Conservation (phyloP, 495 filamentous ascomycete species). For the Delitschia confertaspora region DNA sequence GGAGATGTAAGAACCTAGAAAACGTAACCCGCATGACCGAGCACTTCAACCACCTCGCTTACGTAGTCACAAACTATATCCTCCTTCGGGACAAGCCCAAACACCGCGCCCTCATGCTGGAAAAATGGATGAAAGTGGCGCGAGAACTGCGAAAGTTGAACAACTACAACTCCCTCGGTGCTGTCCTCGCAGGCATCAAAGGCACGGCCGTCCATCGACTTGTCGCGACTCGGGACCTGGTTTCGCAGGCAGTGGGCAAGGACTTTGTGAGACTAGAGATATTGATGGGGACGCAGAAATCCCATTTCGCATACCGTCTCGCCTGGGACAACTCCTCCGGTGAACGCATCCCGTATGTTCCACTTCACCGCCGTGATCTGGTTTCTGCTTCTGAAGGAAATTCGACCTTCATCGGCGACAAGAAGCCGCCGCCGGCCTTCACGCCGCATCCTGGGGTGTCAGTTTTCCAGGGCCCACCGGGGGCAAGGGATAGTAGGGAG, state of each 20-base stretch:
- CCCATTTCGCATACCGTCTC: constrained; percentile 85
- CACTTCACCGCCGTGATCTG: constrained; percentile 81
- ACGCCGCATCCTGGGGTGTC: constrained; percentile 19
- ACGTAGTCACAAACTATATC: constrained; percentile 84
- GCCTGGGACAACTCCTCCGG: constrained; percentile 92
- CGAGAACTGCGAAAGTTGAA: constrained; percentile 80
- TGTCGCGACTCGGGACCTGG: constrained; percentile 66
- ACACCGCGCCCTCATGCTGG: constrained; percentile 77
- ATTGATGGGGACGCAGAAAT: constrained; percentile 84
- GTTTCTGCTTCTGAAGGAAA: constrained; percentile 90
- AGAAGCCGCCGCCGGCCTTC: constrained; percentile 32
- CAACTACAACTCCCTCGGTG: constrained; percentile 93
- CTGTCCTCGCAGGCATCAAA: constrained; percentile 87
- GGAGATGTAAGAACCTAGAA: constrained; percentile 67
- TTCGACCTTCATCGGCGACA: constrained; percentile 66
- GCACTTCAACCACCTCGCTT: constrained; percentile 92
- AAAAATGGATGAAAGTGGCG: constrained; percentile 77
- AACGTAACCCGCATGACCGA: constrained; percentile 89
- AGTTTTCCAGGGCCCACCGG: constrained; percentile 20
- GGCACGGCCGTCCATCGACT: constrained; percentile 82
- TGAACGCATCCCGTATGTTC: constrained; percentile 87
- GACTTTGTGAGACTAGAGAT: constrained; percentile 82
- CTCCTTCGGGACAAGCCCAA: constrained; percentile 92
- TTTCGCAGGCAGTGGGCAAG: constrained; percentile 59
- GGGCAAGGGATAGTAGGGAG: constrained; percentile 20